A percentile compares a stretch with the other conserved stretches of the same genome.
Evolutionary conservation across 2,329 filamentous ascomycete genomes (phyloP).

Genomic region (Stemphylium beticola): DNA sequence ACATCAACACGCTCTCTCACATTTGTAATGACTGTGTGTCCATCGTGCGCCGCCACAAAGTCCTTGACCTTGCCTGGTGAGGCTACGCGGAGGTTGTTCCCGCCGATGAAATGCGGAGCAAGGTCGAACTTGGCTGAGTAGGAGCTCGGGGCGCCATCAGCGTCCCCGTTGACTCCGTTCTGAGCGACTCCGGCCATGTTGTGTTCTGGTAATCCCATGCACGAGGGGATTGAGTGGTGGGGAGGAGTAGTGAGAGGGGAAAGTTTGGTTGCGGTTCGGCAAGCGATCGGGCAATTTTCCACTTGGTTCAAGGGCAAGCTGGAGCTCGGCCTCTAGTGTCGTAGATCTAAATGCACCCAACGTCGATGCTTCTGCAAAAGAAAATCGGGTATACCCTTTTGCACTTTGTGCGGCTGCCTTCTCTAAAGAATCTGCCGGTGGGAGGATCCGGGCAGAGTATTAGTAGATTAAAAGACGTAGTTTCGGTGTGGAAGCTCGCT

Average conservation of each 20-base stretch:
- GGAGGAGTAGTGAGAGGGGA: conserved; percentile 13
- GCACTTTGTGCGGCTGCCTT: conserved; percentile 1
- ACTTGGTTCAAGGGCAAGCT: conserved; percentile 24
- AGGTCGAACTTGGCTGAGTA: conserved; percentile 83
- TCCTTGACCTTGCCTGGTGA: conserved; percentile 89
- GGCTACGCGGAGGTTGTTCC: conserved; percentile 84
- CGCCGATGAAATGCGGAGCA: conserved; percentile 94
- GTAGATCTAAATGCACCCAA: conserved; percentile 19
- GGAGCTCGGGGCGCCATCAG: conserved; percentile 64
- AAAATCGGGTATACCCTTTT: background rate
- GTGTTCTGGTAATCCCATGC: conserved; percentile 36
- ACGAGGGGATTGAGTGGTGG: conserved; percentile 24
- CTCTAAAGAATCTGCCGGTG: conserved; percentile 21
- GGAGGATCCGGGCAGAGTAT: conserved; percentile 28
- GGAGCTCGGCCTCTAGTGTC: conserved; percentile 31
- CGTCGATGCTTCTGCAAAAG: conserved; percentile 9
- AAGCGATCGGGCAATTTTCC: conserved; percentile 34
- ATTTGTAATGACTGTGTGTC: conserved; percentile 98
- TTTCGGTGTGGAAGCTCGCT: conserved; percentile 12
- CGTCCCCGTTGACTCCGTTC: conserved; percentile 49
- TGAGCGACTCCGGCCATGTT: conserved; percentile 45
- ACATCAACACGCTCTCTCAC: conserved; percentile 65
- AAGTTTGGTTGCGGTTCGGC: conserved; percentile 18
- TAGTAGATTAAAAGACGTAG: conserved; percentile 23
- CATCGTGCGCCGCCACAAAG: conserved; percentile 86